A percentile compares a stretch with the other conserved stretches of the same genome.
Conservation (phyloP, 306 rosid species). For the Dalbergia cultrata region DNA sequence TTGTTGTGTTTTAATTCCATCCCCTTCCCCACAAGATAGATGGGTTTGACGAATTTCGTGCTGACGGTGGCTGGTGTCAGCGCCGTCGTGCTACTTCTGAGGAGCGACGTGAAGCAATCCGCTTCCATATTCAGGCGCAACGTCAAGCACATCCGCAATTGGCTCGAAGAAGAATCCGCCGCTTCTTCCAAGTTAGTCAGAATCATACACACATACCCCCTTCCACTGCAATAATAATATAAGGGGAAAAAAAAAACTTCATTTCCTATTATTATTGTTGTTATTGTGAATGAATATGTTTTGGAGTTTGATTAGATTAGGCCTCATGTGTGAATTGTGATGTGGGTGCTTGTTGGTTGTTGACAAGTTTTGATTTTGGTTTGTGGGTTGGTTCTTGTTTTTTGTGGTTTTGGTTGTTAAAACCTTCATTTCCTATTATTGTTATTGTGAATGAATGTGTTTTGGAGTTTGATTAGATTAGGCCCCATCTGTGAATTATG, state of each 20-base stretch:
- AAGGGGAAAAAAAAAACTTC: neutral
- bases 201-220: neutral
- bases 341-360: neutral
- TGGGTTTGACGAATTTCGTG: conserved; percentile 64
- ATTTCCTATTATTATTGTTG: neutral
- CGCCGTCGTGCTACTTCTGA: conserved; percentile 58
- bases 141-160: conserved; percentile 59
- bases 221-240: neutral
- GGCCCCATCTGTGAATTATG: too few relatives aligned
- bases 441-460: neutral
- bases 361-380: neutral
- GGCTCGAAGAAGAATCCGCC: conserved; percentile 69
- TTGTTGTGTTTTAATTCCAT: neutral
- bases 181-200: conserved; percentile 50
- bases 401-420: neutral
- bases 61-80: conserved; percentile 64
- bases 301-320: neutral
- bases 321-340: neutral
- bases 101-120: conserved; percentile 67
- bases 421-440: neutral
- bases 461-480: neutral
- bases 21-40: neutral
- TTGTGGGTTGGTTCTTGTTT: neutral
- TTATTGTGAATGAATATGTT: neutral
- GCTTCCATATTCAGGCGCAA: conserved; percentile 54